Conservation (phyloP, 1,284 basidiomycete species). For the Thecaphora thlaspeos region DNA sequence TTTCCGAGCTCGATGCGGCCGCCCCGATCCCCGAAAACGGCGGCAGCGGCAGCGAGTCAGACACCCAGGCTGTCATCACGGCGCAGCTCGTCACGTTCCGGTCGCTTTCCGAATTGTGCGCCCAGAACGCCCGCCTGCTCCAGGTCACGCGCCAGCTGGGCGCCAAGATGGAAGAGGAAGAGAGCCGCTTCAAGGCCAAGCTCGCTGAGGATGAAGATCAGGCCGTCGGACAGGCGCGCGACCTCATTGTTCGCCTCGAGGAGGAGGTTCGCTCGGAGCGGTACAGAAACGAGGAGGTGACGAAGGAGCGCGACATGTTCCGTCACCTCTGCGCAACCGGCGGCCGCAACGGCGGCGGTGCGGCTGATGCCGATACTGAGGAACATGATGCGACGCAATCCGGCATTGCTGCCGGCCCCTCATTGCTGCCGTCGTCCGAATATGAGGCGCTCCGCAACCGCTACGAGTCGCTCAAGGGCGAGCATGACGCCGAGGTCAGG, state of each 20-base stretch:
- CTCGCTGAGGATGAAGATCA: slow-evolving; percentile 68
- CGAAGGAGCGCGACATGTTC: slow-evolving; percentile 84
- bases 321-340: slow-evolving; percentile 67
- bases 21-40: slow-evolving; percentile 21
- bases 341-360: slow-evolving; percentile 6
- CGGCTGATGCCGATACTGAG: slow-evolving; percentile 4
- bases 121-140: slow-evolving; percentile 85
- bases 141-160: slow-evolving; percentile 71
- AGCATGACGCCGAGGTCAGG: slow-evolving; percentile 71
- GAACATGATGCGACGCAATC: slow-evolving; percentile 7
- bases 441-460: slow-evolving; percentile 30
- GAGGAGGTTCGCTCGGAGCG: slow-evolving; percentile 72
- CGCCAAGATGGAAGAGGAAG: slow-evolving; percentile 57
- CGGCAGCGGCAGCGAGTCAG: slow-evolving; percentile 21
- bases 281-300: slow-evolving; percentile 71
- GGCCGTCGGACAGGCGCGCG: slow-evolving; percentile 80
- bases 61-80: slow-evolving; percentile 70
- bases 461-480: slow-evolving; percentile 71
- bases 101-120: slow-evolving; percentile 75
- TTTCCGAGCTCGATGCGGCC: slow-evolving; percentile 44
- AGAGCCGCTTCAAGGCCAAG: slow-evolving; percentile 40
- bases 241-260: slow-evolving; percentile 76
- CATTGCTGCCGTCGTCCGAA: slow-evolving; percentile 19
- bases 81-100: slow-evolving; percentile 85
- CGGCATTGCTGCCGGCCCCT: no score